These are phyloP conservation scores for Chaetoscypha palmicola DNA, from an alignment of 2,329 filamentous ascomycete genomes.

Conservation along the genomic window DNA sequence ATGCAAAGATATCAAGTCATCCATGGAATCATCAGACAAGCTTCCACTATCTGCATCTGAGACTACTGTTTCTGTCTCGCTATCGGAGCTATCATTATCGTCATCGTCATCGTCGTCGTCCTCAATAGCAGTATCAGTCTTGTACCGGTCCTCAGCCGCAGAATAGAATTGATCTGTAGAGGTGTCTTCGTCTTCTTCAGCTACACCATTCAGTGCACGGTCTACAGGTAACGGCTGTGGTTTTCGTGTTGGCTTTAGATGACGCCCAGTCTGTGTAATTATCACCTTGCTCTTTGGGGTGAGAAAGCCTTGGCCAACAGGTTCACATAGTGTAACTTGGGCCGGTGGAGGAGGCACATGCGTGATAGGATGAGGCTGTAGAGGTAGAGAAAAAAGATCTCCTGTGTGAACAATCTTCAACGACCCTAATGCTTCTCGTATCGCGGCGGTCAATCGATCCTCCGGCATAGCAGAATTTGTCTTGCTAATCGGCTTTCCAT, in stretches of 20 bases:
- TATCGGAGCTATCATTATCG: conserved; percentile 46
- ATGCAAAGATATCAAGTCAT: conserved; percentile 87
- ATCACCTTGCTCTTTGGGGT: conserved; percentile 76
- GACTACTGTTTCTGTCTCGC: conserved; percentile 55
- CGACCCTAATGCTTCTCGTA: conserved; percentile 67
- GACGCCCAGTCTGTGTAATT: conserved; percentile 57
- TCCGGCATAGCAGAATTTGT: conserved; percentile 36
- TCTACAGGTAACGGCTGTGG: conserved; percentile 40
- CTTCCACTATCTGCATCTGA: conserved; percentile 45
- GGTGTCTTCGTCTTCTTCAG: conserved; percentile 67
- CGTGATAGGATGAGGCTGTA: conserved; percentile 79
- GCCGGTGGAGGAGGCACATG: conserved; percentile 79
- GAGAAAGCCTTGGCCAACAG: conserved; percentile 80
- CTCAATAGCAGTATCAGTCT: conserved; percentile 46
- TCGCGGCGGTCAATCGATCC: conserved; percentile 54
- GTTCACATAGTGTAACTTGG: conserved; percentile 87
- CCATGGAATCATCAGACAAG: conserved; percentile 82
- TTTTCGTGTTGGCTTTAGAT: conserved; percentile 44
- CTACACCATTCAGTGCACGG: conserved; percentile 51
- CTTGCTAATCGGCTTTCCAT: conserved; percentile 34
- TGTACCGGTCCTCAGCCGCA: conserved; percentile 71
- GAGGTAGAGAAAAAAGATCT: conserved; percentile 69
- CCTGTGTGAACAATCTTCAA: conserved; percentile 75
- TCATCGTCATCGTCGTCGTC: conserved; percentile 46
- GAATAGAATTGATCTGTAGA: conserved; percentile 90